Base-by-base conservation (phyloP, 2,329 filamentous ascomycete species). In the Phialophora expanda region DNA sequence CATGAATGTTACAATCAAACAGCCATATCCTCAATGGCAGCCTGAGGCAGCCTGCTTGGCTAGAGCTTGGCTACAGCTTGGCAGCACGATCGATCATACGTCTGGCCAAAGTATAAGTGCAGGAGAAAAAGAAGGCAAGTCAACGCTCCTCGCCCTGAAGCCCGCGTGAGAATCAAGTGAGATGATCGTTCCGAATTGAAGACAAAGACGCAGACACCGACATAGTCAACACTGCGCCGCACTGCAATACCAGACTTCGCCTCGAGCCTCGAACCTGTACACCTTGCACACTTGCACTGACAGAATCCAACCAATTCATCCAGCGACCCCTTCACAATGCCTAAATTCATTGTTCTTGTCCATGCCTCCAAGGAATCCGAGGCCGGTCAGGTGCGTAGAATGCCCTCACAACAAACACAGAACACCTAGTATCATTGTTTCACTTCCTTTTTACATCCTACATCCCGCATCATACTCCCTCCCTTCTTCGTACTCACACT, bases 311-410 rank as follows among this genome's bases (percentile, higher is more conserved):
- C 34, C 14, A 5, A 14, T 17, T 17, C 34, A 6, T 34, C 11
- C 34, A 41, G 1, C 34, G 4, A 17, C 14, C 17, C 34, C 34
- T 41, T 41, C 46, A 50, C 5, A 20, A 50, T 50, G 46, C 46
- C 46, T 22, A 50, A 50, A 50, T 50, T 50, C 20, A 8, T 7
- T 20, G 46, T 50, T 26, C 46, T 50, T 20, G 46, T 50, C 46
- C 46, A 50, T 26, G 46, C 46, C n/a, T 50, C 46, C 20, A 50
- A 50, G 2, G 46, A 50, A 20, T 50, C 46, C 22, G 46, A 50
- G n/a, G n/a, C 20, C 46, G 46, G 46, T 8, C n/a, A 50, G 46
- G 46, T 50, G 8, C 20, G 46, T 50, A 14, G 17, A 50, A 8
- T 26, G 4, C 46, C 9, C 22, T 26, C 46, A 22, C 46, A 24